Percentiles rank a stretch among this genome's conserved stretches.
phyloP scores from a whole-genome alignment of 768 basidiomycete species.

The Tricholoma saponaceum region DNA sequence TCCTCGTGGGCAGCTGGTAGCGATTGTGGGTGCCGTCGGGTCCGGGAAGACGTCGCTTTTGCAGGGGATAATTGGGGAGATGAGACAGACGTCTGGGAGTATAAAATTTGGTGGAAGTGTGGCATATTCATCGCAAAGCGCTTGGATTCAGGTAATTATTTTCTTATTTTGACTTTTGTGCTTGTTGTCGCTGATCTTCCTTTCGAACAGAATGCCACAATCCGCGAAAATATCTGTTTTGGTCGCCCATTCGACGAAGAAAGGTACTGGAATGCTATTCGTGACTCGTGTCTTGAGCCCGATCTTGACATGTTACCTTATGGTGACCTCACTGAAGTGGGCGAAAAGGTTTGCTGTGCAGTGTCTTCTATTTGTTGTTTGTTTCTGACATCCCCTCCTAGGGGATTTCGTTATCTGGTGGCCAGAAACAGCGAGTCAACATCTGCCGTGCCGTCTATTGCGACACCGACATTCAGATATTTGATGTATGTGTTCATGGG shows the following conservation, averaged over 20 bases:
- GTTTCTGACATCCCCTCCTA: constrained; percentile 14
- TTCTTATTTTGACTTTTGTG: constrained; percentile 1
- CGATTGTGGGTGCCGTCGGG: constrained; percentile 83
- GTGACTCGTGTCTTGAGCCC: constrained; percentile 72
- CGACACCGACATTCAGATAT: constrained; percentile 80
- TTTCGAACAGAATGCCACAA: constrained; percentile 61
- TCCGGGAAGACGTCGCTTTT: constrained; percentile 66
- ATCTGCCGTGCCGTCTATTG: constrained; percentile 88
- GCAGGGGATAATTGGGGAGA: constrained; percentile 78
- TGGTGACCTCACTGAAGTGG: constrained; percentile 83
- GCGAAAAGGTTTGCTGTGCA: constrained; percentile 46
- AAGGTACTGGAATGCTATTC: constrained; percentile 77
- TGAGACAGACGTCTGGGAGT: constrained; percentile 64
- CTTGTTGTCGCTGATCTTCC: background rate
- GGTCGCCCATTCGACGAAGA: constrained; percentile 79
- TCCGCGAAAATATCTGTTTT: constrained; percentile 88
- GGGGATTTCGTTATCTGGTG: constrained; percentile 87
- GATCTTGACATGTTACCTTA: constrained; percentile 75
- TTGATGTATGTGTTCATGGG: constrained; percentile 45
- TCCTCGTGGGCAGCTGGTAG: constrained; percentile 73
- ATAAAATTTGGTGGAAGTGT: constrained; percentile 74
- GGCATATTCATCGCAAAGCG: constrained; percentile 80
- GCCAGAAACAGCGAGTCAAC: constrained; percentile 74
- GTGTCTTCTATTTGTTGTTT: background rate
- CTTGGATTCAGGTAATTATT: constrained; percentile 76